Base-by-base conservation (phyloP, 345 rosid genomes). In the Clarkia xantiana region DNA sequence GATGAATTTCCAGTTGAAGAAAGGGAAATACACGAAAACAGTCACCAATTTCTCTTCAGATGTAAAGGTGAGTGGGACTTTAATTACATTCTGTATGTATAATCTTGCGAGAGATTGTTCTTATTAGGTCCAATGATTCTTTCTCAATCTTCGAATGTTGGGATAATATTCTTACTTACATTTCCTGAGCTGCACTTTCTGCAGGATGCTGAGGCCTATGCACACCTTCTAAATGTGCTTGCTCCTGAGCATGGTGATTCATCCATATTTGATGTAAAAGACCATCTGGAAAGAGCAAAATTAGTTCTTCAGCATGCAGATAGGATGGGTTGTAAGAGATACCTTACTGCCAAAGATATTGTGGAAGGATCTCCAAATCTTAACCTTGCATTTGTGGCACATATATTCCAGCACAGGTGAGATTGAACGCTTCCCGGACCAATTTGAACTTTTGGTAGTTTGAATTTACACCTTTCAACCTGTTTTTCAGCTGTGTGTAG, bases 131-230 rank as follows among this genome's bases (percentile, higher is more conserved):
- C 36, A 29, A 29, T 29, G 36, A 29, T 9, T 4, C 11, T 48
- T 14, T 49, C 13, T 34, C 3, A 43, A 14, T 14, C 13, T 14
- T 14, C 18, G n/a, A 23, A 34, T 22, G 42, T 53, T 18, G 34
- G 44, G 9, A n/a, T 17, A 14, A n/a, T 16, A 15, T 44, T 25
- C 18, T 6, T 12, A 12, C 8, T 29, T 15, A 53, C 57, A 25
- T 59, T 59, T 39, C 36, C 59, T 45, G 13, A 47, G 41, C 16
- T 78, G 71, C 79, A 91, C 96, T 96, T 86, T 67, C 14, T 78
- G 71, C 79, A 91, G 98, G 98, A 91, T 67, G 98, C 83, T 18
- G 98, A 81, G 71, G 98, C 96, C 61, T 91, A 91, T 72, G 81
- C 87, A n/a, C 62, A 81, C 63, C 93, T 91, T 62, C 67, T 91